Conservation (phyloP, 257 asterid genomes). For the Datura wrightii region DNA sequence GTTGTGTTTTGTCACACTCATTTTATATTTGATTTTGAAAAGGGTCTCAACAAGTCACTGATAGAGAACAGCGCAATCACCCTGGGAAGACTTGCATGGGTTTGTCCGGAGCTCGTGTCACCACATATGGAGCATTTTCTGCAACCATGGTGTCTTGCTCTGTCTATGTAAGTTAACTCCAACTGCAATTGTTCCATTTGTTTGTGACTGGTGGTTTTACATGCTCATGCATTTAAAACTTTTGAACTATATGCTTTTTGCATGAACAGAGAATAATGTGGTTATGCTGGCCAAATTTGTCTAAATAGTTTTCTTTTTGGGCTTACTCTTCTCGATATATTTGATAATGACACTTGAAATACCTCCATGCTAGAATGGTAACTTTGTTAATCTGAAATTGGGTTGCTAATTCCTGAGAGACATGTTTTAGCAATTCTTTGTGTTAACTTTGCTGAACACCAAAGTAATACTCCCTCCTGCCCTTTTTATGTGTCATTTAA, state of each 20-base stretch:
- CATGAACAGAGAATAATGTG: slow-evolving; percentile 2
- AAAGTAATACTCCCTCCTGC: neutral
- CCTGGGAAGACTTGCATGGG: slow-evolving; percentile 93
- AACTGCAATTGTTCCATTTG: neutral
- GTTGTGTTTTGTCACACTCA: slow-evolving; percentile 33
- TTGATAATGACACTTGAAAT: neutral
- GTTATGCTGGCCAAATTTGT: neutral
- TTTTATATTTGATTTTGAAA: slow-evolving; percentile 41
- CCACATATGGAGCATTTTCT: slow-evolving; percentile 97
- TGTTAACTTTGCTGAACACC: neutral
- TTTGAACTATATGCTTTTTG: slow-evolving; percentile 16
- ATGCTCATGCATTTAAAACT: slow-evolving; percentile 19
- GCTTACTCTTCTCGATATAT: neutral
- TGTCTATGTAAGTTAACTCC: slow-evolving; percentile 71
- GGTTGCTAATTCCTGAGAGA: neutral
- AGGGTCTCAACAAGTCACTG: slow-evolving; percentile 90
- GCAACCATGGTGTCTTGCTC: slow-evolving; percentile 92
- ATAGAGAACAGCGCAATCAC: slow-evolving; percentile 94
- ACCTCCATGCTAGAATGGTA: neutral
- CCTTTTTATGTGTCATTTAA: slow-evolving; percentile 3
- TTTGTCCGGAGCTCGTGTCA: slow-evolving; percentile 89
- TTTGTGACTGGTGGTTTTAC: neutral
- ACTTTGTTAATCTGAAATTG: neutral
- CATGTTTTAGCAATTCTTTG: neutral
- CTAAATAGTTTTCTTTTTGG: neutral